Base-by-base conservation (phyloP, 2,329 filamentous ascomycete species). In the Calonectria crousiana region DNA sequence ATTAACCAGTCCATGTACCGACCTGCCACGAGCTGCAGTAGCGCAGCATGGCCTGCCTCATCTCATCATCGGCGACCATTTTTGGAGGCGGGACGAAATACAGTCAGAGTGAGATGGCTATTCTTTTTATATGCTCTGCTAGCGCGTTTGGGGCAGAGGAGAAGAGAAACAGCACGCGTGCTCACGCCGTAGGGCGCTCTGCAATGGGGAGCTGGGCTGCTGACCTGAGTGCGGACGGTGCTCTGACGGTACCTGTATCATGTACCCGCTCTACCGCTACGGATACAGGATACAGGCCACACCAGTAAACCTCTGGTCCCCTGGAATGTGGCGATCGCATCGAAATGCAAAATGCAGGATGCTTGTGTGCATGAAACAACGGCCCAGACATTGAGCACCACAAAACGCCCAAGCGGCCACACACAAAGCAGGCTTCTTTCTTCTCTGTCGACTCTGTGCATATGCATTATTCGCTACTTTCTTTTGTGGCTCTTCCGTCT, bases 351-450 rank as follows among this genome's bases (percentile, higher is more conserved):
- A 70, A 53, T 67, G 70, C 47, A 52, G 23, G 44, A 70, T 13
- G 62, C 71, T 76, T 67, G 74, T 78, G 71, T 78, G 72, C 64
- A 70, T 78, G 78, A 78, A 80, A 80, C 77, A 76, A 32, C 44
- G 64, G 34, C 52, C 71, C 67, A 62, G 60, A 70, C 71, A 65
- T 72, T 53, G 47, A 30, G 58, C 47, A 30, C 47, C 36, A 66
- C 69, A 32, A 66, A 71, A 66, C 58, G 36, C 34, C 69, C 60
- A 67, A 67, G 60, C 75, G 75, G 41, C 66, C 58, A 51, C 51
- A 30, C 34, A 36, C 68, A 64, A 30, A 67, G 44, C 44, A 47
- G 9, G n/a, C 44, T 64, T 30, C 16, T 52, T 51, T 64, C 28
- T 44, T 41, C 26, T 47, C 16, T n/a, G 16, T 41, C 23, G 18